phyloP scores from a whole-genome alignment of 257 asterid species.

The Fraxinus quadrangulata region DNA sequence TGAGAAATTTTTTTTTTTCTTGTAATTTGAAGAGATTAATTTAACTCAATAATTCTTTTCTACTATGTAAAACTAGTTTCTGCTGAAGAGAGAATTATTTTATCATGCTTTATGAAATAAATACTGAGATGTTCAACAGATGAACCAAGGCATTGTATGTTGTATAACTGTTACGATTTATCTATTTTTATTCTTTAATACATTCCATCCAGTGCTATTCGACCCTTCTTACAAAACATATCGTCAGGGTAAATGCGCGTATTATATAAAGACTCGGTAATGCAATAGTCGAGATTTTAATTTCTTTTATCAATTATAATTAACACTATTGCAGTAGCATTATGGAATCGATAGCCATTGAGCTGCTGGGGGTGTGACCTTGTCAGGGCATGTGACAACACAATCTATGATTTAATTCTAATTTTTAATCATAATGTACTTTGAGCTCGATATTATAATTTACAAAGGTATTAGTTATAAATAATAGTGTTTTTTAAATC shows the following conservation, averaged over 20 bases:
- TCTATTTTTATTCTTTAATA: neutral
- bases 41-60: neutral
- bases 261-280: neutral
- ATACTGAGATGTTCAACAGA: neutral
- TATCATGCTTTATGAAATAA: too few species aligned
- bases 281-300: neutral
- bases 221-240: neutral
- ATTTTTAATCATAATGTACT: too few species aligned
- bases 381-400: neutral
- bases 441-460: too few species aligned
- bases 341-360: neutral
- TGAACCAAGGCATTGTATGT: neutral
- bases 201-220: neutral
- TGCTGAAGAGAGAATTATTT: too few species aligned
- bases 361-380: neutral
- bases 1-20: constrained; percentile 4
- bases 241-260: neutral
- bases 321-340: neutral
- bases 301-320: too few species aligned
- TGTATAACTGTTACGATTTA: neutral
- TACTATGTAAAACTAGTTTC: constrained; percentile 8
- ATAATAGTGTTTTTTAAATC: too few species aligned
- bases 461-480: too few species aligned
- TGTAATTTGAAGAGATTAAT: constrained; percentile 7
- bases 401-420: neutral